Base-by-base conservation (phyloP, 768 basidiomycete species). In the Boletales sp. region DNA sequence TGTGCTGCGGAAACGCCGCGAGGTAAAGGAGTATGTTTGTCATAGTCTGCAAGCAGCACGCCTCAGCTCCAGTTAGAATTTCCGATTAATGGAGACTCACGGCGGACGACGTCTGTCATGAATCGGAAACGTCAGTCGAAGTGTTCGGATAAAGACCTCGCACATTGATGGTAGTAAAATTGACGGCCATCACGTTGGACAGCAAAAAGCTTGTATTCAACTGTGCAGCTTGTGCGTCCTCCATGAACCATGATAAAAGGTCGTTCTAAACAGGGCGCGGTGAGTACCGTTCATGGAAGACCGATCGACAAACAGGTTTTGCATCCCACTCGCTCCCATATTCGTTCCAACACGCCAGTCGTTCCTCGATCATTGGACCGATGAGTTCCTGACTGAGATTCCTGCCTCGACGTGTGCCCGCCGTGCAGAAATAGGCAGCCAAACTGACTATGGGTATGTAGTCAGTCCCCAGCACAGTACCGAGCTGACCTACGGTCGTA, bases 11-110 rank as follows among this genome's bases (percentile, higher is more conserved):
- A 32, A 67, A 43, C 2, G 70, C 59, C 7, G 70, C 72, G 2
- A 76, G 61, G 43, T 66, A 52, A 41, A 65, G 68, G 4, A 76
- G 57, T 1, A 65, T 66, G 31, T 70, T 65, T 0, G 63, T 65
- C 24, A 72, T 61, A 18, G 51, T 66, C 69, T 71, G 30, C 21
- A 29, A 17, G 24, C 24, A 24, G 24, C 8, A 21, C 8, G 36
- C 37, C 27, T 35, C 36, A 10, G 19, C 15, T 21, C 4, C 11
- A 15, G 29, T 8, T 19, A 9, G 15, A 24, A 24, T 5, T 5
- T n/a, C 14, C 14, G 21, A 15, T 5, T 19, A 32, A 13, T 19
- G 19, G 11, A 24, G 45, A 24, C 53, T 11, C 29, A 59, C 59
- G 12, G 40, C 42, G 3, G 59, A 48, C 15, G 64, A 56, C 12